Evolutionary conservation across 2,329 filamentous ascomycete species (phyloP).

Genomic region (Penicillium sp.): DNA sequence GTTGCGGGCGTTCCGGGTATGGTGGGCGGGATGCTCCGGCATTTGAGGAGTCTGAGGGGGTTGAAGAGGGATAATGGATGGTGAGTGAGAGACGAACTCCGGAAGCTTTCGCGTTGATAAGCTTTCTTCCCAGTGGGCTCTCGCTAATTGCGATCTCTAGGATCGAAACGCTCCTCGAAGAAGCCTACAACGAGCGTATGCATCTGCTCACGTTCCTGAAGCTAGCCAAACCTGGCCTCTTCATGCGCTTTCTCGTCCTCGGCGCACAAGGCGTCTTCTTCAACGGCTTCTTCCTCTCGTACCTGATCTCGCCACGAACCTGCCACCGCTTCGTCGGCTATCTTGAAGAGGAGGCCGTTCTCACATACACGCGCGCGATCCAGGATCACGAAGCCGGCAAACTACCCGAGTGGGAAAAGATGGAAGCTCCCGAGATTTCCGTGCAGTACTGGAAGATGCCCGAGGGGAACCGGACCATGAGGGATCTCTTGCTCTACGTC

Average conservation of each 20-base stretch:
- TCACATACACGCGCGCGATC: slow-evolving; percentile 91
- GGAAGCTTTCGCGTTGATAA: not conserved
- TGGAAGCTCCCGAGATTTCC: slow-evolving; percentile 85
- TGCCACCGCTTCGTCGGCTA: slow-evolving; percentile 97
- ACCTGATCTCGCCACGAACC: slow-evolving; percentile 83
- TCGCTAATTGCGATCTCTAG: slow-evolving; percentile 40
- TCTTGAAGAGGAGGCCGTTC: slow-evolving; percentile 93
- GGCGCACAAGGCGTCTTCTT: slow-evolving; percentile 96
- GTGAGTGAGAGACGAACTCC: slow-evolving; percentile 40
- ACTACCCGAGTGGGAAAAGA: slow-evolving; percentile 79
- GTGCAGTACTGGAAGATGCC: slow-evolving; percentile 95
- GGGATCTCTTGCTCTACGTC: slow-evolving; percentile 84
- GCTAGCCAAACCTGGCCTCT: slow-evolving; percentile 81
- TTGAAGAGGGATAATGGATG: slow-evolving; percentile 94
- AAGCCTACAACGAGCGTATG: slow-evolving; percentile 94
- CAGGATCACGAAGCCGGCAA: slow-evolving; percentile 84
- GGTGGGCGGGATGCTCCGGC: slow-evolving; percentile 93
- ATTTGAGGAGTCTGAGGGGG: slow-evolving; percentile 79
- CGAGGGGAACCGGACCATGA: slow-evolving; percentile 79
- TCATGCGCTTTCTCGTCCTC: slow-evolving; percentile 91
- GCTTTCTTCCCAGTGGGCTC: not conserved
- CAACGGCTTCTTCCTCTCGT: slow-evolving; percentile 88
- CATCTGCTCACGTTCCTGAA: slow-evolving; percentile 92
- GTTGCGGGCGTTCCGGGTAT: slow-evolving; percentile 96
- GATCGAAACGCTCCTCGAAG: slow-evolving; percentile 91